phyloP scores from a whole-genome alignment of 73 alveolate species.

The Urostyla sp. region DNA sequence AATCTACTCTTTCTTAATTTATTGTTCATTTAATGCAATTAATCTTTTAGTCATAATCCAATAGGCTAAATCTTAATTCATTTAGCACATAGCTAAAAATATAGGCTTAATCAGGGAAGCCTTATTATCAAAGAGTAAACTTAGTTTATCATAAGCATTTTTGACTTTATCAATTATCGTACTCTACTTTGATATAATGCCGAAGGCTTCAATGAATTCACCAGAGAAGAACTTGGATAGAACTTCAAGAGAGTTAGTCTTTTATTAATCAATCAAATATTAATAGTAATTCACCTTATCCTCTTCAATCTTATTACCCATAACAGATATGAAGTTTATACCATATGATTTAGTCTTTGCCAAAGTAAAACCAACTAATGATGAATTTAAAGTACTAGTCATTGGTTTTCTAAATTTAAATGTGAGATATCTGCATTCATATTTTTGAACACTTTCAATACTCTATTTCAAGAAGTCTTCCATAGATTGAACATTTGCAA shows the following conservation, averaged over 20 bases:
- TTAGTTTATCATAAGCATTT: conserved; percentile 56
- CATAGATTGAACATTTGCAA: not conserved
- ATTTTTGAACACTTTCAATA: not conserved
- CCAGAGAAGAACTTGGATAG: conserved; percentile 70
- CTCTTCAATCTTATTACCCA: conserved; percentile 32
- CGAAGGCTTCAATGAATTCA: conserved; percentile 59
- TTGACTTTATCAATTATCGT: conserved; percentile 56
- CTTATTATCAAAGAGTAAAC: conserved; percentile 36
- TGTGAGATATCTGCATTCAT: conserved; percentile 52
- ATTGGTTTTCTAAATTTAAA: conserved; percentile 53
- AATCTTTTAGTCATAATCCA: conserved; percentile 65
- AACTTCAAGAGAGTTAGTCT: conserved; percentile 66
- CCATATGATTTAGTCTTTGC: conserved; percentile 64
- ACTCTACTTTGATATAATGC: conserved; percentile 52
- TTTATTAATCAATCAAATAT: conserved; percentile 53
- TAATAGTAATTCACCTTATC: not conserved
- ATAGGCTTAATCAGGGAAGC: conserved; percentile 64
- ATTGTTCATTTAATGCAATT: not conserved
- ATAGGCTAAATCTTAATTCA: conserved; percentile 62
- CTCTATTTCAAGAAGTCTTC: not conserved
- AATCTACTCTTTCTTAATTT: conserved; percentile 29
- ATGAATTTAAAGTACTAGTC: conserved; percentile 30
- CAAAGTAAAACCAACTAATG: conserved; percentile 10
- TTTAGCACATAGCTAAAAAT: conserved; percentile 60
- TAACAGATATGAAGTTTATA: conserved; percentile 48